Evolutionary conservation across 1,284 basidiomycete genomes (phyloP).

Genomic region (Ceratobasidium theobromae): DNA sequence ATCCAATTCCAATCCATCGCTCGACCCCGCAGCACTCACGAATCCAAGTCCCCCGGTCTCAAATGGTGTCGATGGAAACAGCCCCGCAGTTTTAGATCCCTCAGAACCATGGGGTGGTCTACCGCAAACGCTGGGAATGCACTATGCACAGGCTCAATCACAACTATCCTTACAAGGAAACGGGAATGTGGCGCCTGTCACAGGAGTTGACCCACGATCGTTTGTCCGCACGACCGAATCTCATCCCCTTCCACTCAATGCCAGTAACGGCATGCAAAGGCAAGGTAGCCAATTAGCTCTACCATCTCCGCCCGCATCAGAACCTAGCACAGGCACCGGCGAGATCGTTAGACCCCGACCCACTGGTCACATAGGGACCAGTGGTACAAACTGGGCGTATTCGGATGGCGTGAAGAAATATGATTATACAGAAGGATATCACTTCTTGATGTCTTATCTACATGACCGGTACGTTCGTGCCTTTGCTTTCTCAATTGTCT

Average conservation of each 20-base stretch:
- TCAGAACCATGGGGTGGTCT: conserved; percentile 29
- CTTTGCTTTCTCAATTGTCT: neutral
- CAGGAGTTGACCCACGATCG: conserved; percentile 2
- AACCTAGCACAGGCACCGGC: conserved; percentile 32
- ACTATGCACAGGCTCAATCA: conserved; percentile 17
- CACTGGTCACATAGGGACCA: neutral
- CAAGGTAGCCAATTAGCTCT: conserved; percentile 37
- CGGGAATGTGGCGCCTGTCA: neutral
- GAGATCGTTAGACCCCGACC: conserved; percentile 14
- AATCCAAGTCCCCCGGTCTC: conserved; percentile 15
- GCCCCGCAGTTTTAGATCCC: conserved; percentile 39
- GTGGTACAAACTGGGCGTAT: conserved; percentile 53
- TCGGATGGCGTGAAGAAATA: conserved; percentile 76
- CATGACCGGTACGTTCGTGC: conserved; percentile 61
- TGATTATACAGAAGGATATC: conserved; percentile 92
- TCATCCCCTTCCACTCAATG: neutral
- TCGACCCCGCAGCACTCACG: conserved; percentile 23
- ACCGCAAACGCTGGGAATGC: conserved; percentile 18
- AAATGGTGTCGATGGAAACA: conserved; percentile 34
- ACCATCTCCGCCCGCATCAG: conserved; percentile 51
- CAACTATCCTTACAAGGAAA: conserved; percentile 10
- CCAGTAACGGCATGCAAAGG: conserved; percentile 10
- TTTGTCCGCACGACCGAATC: conserved; percentile 26
- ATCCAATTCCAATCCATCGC: conserved; percentile 20
- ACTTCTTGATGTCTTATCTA: conserved; percentile 90